A percentile compares a stretch with the other conserved stretches of the same genome.
Evolutionary conservation across 257 asterid species (phyloP).

Genomic region (Misopates orontium): DNA sequence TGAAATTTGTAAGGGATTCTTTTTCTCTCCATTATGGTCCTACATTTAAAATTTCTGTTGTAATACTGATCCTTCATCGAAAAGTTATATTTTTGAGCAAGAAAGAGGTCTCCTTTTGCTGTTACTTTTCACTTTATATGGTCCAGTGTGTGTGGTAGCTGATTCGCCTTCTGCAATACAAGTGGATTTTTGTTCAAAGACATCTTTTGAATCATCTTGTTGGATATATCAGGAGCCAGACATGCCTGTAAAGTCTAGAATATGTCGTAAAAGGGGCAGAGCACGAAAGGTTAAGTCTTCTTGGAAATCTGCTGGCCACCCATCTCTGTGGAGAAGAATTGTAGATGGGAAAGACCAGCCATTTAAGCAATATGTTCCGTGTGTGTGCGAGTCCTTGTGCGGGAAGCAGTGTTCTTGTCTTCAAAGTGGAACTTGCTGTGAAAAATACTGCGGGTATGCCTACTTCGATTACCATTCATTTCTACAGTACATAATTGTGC

Average conservation of each 20-base stretch:
- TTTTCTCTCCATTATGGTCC: too few relatives aligned
- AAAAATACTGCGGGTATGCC: slow-evolving; percentile 86
- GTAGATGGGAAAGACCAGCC: slow-evolving; percentile 84
- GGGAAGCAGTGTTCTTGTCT: slow-evolving; percentile 94
- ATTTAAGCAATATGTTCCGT: slow-evolving; percentile 70
- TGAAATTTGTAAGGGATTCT: too few relatives aligned
- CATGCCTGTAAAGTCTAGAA: slow-evolving; percentile 65
- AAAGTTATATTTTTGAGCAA: too few relatives aligned
- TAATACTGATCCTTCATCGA: too few relatives aligned
- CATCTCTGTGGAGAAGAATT: slow-evolving; percentile 92
- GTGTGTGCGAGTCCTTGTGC: slow-evolving; percentile 74
- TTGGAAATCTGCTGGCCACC: slow-evolving; percentile 96
- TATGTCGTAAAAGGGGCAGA: slow-evolving; percentile 89
- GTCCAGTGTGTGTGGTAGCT: too few relatives aligned
- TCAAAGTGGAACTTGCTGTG: slow-evolving; percentile 73
- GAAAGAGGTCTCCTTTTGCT: too few relatives aligned
- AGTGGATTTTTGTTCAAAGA: neutral
- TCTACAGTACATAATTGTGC: slow-evolving; percentile 4
- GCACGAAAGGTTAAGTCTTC: slow-evolving; percentile 88
- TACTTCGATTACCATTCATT: slow-evolving; percentile 1
- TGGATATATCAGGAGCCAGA: slow-evolving; percentile 52
- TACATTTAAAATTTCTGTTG: too few relatives aligned
- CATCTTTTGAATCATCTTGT: slow-evolving; percentile 3
- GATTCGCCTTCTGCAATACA: too few relatives aligned
- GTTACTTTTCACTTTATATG: too few relatives aligned